A percentile compares a stretch with the other conserved stretches of the same genome.
Evolutionary conservation across 2,329 filamentous ascomycete genomes (phyloP).

Genomic region (Helotiales sp.): DNA sequence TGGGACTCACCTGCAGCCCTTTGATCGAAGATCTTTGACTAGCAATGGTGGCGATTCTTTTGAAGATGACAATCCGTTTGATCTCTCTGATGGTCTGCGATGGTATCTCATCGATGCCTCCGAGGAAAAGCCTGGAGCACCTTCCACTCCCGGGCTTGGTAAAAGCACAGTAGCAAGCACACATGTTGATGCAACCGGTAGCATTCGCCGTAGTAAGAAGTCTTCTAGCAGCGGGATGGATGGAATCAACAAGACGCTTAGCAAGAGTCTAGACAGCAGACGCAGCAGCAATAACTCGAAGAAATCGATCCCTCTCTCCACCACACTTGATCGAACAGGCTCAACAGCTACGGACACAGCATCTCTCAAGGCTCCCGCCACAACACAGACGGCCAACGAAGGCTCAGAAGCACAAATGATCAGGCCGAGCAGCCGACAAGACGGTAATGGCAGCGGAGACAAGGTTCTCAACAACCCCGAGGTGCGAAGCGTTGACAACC

Average conservation of each 20-base stretch:
- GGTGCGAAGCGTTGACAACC: conserved; percentile 40
- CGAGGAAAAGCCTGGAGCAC: conserved; percentile 90
- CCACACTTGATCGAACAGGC: conserved; percentile 33
- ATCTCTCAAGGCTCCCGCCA: conserved; percentile 33
- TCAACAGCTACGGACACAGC: conserved; percentile 35
- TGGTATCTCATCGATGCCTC: conserved; percentile 96
- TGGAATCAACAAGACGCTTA: conserved; percentile 77
- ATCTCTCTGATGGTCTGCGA: conserved; percentile 88
- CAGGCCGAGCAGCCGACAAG: conserved; percentile 23
- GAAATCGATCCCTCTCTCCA: conserved; percentile 63
- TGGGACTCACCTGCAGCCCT: conserved; percentile 36
- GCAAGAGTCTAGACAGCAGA: conserved; percentile 88
- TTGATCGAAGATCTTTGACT: conserved; percentile 49
- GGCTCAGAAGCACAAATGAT: conserved; percentile 32
- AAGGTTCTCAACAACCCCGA: conserved; percentile 29
- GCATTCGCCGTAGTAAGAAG: conserved; percentile 55
- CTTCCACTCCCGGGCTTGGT: conserved; percentile 87
- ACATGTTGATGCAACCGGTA: conserved; percentile 84
- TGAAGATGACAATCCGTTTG: conserved; percentile 96
- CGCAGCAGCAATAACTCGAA: conserved; percentile 87
- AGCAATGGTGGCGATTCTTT: conserved; percentile 61
- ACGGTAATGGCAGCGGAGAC: conserved; percentile 24
- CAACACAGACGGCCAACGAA: conserved; percentile 31
- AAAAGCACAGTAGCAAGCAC: conserved; percentile 91
- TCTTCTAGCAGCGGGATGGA: conserved; percentile 62